Conservation (phyloP, 345 rosid genomes). For the Arabidopsis arenosa region DNA sequence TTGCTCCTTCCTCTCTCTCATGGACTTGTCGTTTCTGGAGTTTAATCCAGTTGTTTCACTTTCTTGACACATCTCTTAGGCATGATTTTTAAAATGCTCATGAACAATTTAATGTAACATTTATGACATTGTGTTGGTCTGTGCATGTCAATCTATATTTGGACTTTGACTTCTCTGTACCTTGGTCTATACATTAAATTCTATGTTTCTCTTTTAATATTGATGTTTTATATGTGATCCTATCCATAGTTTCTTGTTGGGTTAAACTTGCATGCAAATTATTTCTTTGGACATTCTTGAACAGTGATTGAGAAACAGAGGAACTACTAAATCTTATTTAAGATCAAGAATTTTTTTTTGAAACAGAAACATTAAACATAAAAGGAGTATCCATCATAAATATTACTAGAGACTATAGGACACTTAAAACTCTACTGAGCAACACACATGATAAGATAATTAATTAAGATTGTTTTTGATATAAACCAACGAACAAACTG, state of each 20-base stretch:
- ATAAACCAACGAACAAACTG: constrained; percentile 37
- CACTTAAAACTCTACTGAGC: constrained; percentile 32
- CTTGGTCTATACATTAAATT: constrained; percentile 25
- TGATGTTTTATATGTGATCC: constrained; percentile 18
- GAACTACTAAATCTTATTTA: constrained; percentile 32
- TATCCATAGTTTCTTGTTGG: background rate
- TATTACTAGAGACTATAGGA: constrained; percentile 41
- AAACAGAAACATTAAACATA: constrained; percentile 32
- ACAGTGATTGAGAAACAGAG: constrained; percentile 19
- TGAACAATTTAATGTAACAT: constrained; percentile 22
- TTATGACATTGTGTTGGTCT: constrained; percentile 34
- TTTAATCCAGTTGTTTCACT: constrained; percentile 20
- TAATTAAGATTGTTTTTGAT: constrained; percentile 28
- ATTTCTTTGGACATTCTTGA: constrained; percentile 12
- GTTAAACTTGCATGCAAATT: constrained; percentile 1
- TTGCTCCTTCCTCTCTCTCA: constrained; percentile 20
- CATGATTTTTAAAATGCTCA: constrained; percentile 26
- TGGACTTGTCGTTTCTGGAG: constrained; percentile 31
- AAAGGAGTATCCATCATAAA: constrained; percentile 41
- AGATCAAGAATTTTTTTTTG: constrained; percentile 18
- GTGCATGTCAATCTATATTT: constrained; percentile 33
- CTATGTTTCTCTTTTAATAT: constrained; percentile 16
- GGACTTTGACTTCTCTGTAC: constrained; percentile 33
- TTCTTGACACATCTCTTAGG: constrained; percentile 31
- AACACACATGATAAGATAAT: constrained; percentile 43